Evolutionary conservation across 164 flowering plant species (phyloP).

Genomic region (Malania oleifera): DNA sequence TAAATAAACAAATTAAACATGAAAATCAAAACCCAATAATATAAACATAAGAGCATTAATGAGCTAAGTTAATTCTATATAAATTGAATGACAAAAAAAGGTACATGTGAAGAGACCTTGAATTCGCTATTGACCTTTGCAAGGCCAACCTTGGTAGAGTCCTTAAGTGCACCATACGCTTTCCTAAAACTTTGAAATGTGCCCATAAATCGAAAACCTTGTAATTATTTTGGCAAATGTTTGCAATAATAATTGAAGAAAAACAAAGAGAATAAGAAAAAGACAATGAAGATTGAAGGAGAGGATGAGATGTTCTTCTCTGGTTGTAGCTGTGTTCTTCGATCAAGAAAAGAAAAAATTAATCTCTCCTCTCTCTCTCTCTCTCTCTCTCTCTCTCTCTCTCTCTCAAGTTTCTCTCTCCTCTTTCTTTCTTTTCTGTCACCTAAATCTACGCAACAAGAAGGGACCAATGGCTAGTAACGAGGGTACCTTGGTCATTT

Average conservation of each 20-base stretch:
- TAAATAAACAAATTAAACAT: background rate
- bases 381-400: conserved; percentile 5
- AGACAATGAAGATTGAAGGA: too few species aligned
- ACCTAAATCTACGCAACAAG: too few species aligned
- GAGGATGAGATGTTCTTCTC: background rate
- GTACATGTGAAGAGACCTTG: conserved; percentile 30
- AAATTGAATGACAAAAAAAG: background rate
- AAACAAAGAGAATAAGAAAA: background rate
- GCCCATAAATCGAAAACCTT: background rate
- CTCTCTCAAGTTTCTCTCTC: background rate
- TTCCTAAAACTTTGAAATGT: conserved; percentile 50
- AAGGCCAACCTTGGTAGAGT: conserved; percentile 52
- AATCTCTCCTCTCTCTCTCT: too few species aligned
- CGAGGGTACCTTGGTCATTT: too few species aligned
- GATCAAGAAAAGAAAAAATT: background rate
- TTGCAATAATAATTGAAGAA: conserved; percentile 15
- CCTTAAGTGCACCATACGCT: conserved; percentile 54
- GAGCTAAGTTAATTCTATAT: background rate
- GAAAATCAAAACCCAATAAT: background rate
- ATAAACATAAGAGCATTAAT: too few species aligned
- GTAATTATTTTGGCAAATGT: conserved; percentile 3
- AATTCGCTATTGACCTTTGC: conserved; percentile 60
- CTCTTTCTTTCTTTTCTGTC: too few species aligned
- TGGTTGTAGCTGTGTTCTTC: background rate
- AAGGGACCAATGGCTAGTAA: too few species aligned